Base-by-base conservation (phyloP, 805 yeast genomes). In the Suhomyces tanzawaensis region DNA sequence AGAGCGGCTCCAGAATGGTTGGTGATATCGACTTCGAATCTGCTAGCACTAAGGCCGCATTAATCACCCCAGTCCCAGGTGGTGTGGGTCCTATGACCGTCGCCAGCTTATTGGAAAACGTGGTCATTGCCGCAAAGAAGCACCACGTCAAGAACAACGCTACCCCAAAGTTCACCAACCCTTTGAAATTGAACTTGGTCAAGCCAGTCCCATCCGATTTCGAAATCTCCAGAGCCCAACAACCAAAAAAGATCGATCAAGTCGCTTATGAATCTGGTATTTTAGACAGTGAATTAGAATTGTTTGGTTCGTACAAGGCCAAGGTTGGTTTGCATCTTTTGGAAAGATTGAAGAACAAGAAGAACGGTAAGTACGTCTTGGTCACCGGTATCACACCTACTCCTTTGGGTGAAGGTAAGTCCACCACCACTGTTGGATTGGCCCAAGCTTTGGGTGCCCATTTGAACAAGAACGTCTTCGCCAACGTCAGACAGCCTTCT, bases 71-170 rank as follows among this genome's bases (percentile, higher is more conserved):
- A 13, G 99, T 91, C 39, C 99, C 99, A 22, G 98, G 98, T 58
- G 98, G 98, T 52, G 98, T 91, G 46, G 99, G 99, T 28, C 99
- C 99, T 47, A 91, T 91, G 98, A 91, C 99, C 19, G 97, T 91
- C 33, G 96, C 96, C 28, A 81, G 82, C 79, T 68, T 85, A 40
- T 76, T 83, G 59, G 79, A 79, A 47, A 85, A 85, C 58, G 89
- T 85, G 19, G 66, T 80, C 26, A 63, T 70, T 39, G 83, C 90
- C 36, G 90, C 93, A 27, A 73, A 80, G 57, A 69, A 71, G 44
- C 70, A 65, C 53, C 66, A 62, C 50, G 42, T 49, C 23, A 58
- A 55, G 39, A 76, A 54, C 53, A 66, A 62, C 51, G 58, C 55
- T 36, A 69, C 74, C 35, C 73, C 73, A 27, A 60, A 64, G 42